phyloP scores from a whole-genome alignment of 164 flowering plant species.

The Liriodendron chinense region DNA sequence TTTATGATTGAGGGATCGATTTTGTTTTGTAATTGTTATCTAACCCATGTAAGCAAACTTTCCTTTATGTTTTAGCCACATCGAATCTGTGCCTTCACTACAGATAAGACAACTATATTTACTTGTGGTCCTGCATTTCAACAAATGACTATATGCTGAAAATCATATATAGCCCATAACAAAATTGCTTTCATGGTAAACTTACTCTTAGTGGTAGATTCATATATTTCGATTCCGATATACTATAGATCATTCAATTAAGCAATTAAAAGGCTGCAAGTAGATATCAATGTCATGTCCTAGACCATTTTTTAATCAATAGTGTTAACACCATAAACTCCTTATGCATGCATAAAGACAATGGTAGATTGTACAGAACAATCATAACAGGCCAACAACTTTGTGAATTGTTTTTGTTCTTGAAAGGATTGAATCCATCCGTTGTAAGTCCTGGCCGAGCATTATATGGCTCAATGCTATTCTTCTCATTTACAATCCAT shows the following conservation, averaged over 20 bases:
- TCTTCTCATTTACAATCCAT: neutral
- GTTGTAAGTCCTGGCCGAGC: neutral
- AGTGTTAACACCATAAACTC: neutral
- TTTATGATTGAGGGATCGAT: neutral
- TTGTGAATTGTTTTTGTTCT: neutral
- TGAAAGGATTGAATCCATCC: neutral
- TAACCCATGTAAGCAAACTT: neutral
- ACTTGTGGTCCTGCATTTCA: neutral
- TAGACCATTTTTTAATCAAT: neutral
- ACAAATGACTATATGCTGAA: neutral
- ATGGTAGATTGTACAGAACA: too few species aligned
- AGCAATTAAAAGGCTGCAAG: neutral
- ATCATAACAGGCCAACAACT: neutral
- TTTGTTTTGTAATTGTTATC: neutral
- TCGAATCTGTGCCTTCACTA: neutral
- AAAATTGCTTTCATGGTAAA: too few species aligned
- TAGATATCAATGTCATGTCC: constrained; percentile 6
- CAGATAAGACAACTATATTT: too few species aligned
- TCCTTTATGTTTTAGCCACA: neutral
- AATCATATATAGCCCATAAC: neutral
- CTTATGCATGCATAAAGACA: neutral
- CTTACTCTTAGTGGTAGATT: neutral
- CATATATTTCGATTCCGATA: neutral
- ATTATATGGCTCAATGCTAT: neutral
- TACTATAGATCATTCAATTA: constrained; percentile 1